Base-by-base conservation (phyloP, 2,329 filamentous ascomycete species). In the Paecilomyces sp. region DNA sequence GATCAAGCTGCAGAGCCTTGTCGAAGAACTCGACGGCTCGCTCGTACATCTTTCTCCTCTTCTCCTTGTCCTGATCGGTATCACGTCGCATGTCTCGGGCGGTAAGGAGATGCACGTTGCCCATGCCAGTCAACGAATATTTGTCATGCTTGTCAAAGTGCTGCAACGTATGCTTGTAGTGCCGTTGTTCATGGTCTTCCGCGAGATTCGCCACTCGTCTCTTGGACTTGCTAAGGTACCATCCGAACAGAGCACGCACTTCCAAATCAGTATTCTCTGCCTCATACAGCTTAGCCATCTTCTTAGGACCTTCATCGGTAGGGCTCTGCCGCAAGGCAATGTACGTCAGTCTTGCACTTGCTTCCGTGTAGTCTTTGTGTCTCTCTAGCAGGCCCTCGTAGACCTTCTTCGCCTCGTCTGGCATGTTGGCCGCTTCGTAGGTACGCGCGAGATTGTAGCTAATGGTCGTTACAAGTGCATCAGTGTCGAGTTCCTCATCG, bases 1-100 rank as follows among this genome's bases (percentile, higher is more conserved):
- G 87, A 69, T 99, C 94, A n/a, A 99, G 80, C 63, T 95, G 91
- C 24, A 99, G 80, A 3, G 93, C 93, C 77, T 99, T 99, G 73
- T 97, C 94, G 68, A 97, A 99, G 76, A 99, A 99, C 72, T 99
- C 95, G 11, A 97, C 92, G 0, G 94, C 92, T 66, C 93, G 92
- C 71, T 88, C 86, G 72, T 97, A 99, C 62, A 87, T 88, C 66
- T 89, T 90, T 60, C 88, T 89, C 57, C 92, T 88, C 79, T 95
- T 96, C 68, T 96, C 89, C 76, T 91, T 96, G 61, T 99, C 93
- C 61, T 87, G 83, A 8, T 97, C 94, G 0, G 90, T 90, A 62
- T 94, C 90, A 56, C 92, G 87, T 31, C 91, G 89, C 92, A 97
- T 97, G 74, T 99, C 95, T 66, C 94, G 87, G 9, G 94, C 94